Conservation (phyloP, 768 basidiomycete species). For the Boletus tylopilopsis region DNA sequence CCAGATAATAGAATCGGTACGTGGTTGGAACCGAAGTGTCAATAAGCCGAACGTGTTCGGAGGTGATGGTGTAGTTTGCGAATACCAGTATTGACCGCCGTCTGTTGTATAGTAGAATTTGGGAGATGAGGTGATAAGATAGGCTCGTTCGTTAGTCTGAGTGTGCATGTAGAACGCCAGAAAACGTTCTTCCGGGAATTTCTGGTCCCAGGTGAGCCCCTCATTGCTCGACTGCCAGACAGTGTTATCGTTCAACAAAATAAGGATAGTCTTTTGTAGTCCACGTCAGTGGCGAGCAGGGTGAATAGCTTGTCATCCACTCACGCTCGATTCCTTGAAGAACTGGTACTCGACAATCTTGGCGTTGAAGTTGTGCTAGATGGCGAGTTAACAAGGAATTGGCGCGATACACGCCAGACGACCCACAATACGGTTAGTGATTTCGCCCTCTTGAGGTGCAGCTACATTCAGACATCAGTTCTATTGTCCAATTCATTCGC, state of each 20-base stretch:
- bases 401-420: background rate
- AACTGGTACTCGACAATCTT: conserved; percentile 75
- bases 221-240: conserved; percentile 97
- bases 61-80: conserved; percentile 52
- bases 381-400: conserved; percentile 5
- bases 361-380: conserved; percentile 62
- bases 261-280: conserved; percentile 65
- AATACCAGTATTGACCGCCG: conserved; percentile 70
- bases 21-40: conserved; percentile 84
- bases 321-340: conserved; percentile 75
- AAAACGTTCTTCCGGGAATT: conserved; percentile 59
- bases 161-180: conserved; percentile 85
- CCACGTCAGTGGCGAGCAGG: background rate
- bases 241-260: conserved; percentile 68
- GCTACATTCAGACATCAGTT: conserved; percentile 39
- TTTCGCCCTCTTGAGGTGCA: conserved; percentile 72
- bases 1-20: conserved; percentile 86
- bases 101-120: conserved; percentile 81
- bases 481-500: background rate
- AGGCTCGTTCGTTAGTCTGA: conserved; percentile 77
- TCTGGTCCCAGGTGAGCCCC: conserved; percentile 84
- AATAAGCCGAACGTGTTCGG: conserved; percentile 79
- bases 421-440: conserved; percentile 71
- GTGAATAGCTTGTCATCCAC: conserved; percentile 7
- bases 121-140: conserved; percentile 70